Conservation (phyloP, 1,139 yeast genomes). For the Blastobotrys elegans region DNA sequence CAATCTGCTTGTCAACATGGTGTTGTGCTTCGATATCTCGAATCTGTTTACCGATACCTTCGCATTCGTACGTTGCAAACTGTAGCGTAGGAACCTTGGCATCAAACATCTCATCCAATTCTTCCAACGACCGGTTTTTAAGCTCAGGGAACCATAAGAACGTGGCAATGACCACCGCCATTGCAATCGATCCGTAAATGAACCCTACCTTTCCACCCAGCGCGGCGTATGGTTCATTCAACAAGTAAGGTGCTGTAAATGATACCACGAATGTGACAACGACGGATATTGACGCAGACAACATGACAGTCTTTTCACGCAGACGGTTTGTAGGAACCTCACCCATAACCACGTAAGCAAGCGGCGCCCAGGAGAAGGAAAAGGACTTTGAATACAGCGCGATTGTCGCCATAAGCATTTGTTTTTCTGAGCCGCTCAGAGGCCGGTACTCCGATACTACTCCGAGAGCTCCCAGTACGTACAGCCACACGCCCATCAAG, state of each 20-base stretch:
- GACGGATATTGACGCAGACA: conserved; percentile 13
- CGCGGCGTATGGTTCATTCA: conserved; percentile 15
- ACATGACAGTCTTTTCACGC: conserved; percentile 14
- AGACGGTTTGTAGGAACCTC: conserved; percentile 12
- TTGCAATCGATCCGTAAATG: conserved; percentile 10
- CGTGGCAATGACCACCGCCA: conserved; percentile 6
- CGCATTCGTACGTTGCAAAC: conserved; percentile 9
- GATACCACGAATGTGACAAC: conserved; percentile 13
- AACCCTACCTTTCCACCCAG: conserved; percentile 17
- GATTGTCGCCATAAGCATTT: conserved; percentile 6
- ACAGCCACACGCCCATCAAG: conserved; percentile 14
- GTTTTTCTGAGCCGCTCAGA: background rate
- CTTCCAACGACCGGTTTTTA: conserved; percentile 39
- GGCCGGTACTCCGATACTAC: background rate
- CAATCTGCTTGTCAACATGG: background rate
- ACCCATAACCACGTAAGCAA: conserved; percentile 15
- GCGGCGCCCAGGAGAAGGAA: conserved; percentile 15
- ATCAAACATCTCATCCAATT: conserved; percentile 43
- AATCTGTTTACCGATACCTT: conserved; percentile 6
- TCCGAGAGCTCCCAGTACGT: conserved; percentile 14
- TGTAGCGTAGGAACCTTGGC: conserved; percentile 3
- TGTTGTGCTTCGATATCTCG: background rate
- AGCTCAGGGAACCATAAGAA: conserved; percentile 43
- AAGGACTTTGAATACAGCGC: conserved; percentile 7
- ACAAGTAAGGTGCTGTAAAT: conserved; percentile 14